A percentile compares a stretch with the other conserved stretches of the same genome.
These are phyloP conservation scores for Phyllosticta citribraziliensis DNA, from an alignment of 2,329 filamentous ascomycete genomes.

Conservation along the genomic window DNA sequence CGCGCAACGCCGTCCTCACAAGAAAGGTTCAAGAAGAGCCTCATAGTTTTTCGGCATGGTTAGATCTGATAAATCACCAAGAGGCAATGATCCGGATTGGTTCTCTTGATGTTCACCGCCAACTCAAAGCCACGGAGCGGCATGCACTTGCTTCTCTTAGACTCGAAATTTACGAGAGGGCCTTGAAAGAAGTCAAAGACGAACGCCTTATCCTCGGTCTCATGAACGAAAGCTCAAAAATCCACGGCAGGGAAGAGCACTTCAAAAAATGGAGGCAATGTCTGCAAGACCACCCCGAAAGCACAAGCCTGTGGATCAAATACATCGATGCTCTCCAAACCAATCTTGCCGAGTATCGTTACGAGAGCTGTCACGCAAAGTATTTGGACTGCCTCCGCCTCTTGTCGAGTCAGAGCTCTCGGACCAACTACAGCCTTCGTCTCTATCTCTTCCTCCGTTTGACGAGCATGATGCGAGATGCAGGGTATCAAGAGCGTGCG, in stretches of 20 bases:
- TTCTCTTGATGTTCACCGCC: slow-evolving; percentile 27
- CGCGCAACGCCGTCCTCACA: slow-evolving; percentile 52
- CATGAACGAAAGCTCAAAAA: slow-evolving; percentile 61
- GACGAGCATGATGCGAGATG: slow-evolving; percentile 64
- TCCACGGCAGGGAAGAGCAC: slow-evolving; percentile 60
- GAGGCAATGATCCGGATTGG: slow-evolving; percentile 51
- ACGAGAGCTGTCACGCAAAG: slow-evolving; percentile 52
- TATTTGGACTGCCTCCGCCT: slow-evolving; percentile 49
- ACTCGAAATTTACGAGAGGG: slow-evolving; percentile 68
- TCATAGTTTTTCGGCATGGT: slow-evolving; percentile 60
- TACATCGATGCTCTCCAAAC: slow-evolving; percentile 65
- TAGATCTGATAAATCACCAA: slow-evolving; percentile 71
- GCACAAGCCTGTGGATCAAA: slow-evolving; percentile 60
- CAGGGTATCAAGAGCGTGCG: slow-evolving; percentile 69
- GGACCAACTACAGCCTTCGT: not conserved
- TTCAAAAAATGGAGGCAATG: slow-evolving; percentile 56
- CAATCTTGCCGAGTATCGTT: slow-evolving; percentile 55
- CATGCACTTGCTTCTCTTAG: slow-evolving; percentile 69
- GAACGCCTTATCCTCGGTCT: slow-evolving; percentile 54
- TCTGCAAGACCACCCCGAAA: slow-evolving; percentile 45
- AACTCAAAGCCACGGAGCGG: slow-evolving; percentile 50
- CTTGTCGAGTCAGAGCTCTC: slow-evolving; percentile 27
- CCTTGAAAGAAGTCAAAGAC: slow-evolving; percentile 48
- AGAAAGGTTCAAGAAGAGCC: slow-evolving; percentile 56
- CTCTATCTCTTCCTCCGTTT: slow-evolving; percentile 64